Conservation (phyloP, 768 basidiomycete species). For the Harrya chromipes region DNA sequence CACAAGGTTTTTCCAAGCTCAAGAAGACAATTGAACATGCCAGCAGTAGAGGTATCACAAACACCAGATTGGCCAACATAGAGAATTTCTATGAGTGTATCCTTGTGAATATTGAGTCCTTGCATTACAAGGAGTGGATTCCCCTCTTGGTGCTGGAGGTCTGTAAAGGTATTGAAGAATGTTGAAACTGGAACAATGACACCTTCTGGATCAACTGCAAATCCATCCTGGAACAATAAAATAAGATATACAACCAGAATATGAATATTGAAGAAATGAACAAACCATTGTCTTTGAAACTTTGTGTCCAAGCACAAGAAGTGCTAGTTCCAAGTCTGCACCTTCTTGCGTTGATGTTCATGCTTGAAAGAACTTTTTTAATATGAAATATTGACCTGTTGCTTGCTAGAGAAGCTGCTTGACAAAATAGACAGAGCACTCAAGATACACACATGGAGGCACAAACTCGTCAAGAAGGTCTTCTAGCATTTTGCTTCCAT, state of each 20-base stretch:
- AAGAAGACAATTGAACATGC: too few relatives aligned
- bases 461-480: constrained; percentile 24
- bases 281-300: constrained; percentile 2
- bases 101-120: too few relatives aligned
- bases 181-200: constrained; percentile 2
- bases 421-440: constrained; percentile 20
- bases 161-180: constrained; percentile 10
- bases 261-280: neutral
- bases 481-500: constrained; percentile 29
- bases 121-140: too few relatives aligned
- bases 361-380: constrained; percentile 13
- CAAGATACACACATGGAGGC: constrained; percentile 23
- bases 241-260: neutral
- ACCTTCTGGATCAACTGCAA: constrained; percentile 1
- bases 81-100: too few relatives aligned
- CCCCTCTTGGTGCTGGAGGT: constrained; percentile 8
- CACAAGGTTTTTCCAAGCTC: too few relatives aligned
- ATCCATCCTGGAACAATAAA: constrained; percentile 8
- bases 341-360: neutral
- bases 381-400: constrained; percentile 9
- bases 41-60: too few relatives aligned
- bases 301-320: too few relatives aligned
- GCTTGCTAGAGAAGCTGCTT: constrained; percentile 18
- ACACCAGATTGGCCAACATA: too few relatives aligned
- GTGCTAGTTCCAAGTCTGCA: constrained; percentile 1